Evolutionary conservation across 1,139 yeast species (phyloP), one percentile per base, ranked within the genome.

Genomic region (Blastobotrys persicus): DNA sequence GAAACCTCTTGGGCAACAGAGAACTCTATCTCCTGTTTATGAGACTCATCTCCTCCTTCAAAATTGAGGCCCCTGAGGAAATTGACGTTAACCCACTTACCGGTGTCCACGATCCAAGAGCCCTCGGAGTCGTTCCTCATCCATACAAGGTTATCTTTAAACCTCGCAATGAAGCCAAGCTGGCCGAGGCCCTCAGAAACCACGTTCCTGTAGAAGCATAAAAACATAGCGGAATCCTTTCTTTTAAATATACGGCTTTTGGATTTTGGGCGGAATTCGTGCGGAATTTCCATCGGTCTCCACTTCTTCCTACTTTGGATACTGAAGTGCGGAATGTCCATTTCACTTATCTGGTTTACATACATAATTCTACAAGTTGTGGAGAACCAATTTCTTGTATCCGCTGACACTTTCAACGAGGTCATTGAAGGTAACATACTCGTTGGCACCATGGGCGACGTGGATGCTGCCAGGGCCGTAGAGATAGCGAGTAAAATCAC

Each of bases 401-500:
- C 84, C 88, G 2, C 69, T 76, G 26, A 83, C 78, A 2, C 85
- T 79, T 13, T 71, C 71, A 18, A 70, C 55, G 53, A 84, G 68
- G 58, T 81, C 85, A 2, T 64, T 60, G 34, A 76, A 69, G 6
- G 76, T 75, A 28, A 84, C 78, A 57, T 67, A 75, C 65, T 84
- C 91, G 7, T 52, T 53, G 51, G 74, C 84, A 2, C 82, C 76
- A 59, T 83, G 89, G 1, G 89, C 89, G 32, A 80, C 81, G 33
- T 73, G 73, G 51, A 84, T 83, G 1, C 80, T 67, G 1, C 89
- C 91, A 1, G 89, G 87, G 0, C 89, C 91, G 59, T 81, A 84
- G 31, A 83, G 67, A 58, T 79, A 82, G 55, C 80, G 68, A 31
- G 69, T 69, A n/a, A 67, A 66, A 40, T 59, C 55, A 2, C 71